Base-by-base conservation (phyloP, 208 protist species). In the Trypanosoma conorhini region DNA sequence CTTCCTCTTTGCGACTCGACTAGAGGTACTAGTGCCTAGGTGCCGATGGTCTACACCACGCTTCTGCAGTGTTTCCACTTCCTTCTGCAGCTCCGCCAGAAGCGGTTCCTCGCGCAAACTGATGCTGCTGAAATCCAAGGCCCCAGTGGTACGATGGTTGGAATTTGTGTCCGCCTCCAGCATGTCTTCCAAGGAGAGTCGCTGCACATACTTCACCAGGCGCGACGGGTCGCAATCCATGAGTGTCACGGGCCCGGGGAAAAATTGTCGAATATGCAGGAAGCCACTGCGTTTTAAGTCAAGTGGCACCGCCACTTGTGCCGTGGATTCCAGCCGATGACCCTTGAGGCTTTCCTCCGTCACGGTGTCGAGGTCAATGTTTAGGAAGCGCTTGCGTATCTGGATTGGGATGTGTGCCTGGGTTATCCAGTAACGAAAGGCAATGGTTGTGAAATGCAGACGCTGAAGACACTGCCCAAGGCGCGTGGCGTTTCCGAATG, bases 201-300 rank as follows among this genome's bases (percentile, higher is more conserved):
- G 88, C 75, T 94, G 88, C 15, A 96, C 79, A 38, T 87, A 96
- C 73, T 93, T 92, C 35, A 96, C 88, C 4, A 96, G 83, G 33
- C 82, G 79, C 13, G 81, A 82, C 13, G 91, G 91, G 59, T 90
- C 84, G 76, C 91, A 96, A 80, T 96, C 91, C 40, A 96, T 71
- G 61, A 96, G 71, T 33, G 91, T 91, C 26, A 83, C 87, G 0
- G 91, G 91, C 8, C 91, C 91, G 0, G 91, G 91, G 44, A 96
- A 87, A 72, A 88, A 94, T 77, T 96, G 88, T n/a, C 91, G 83
- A 62, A 96, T 96, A 74, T 96, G 91, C 54, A 96, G 82, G 21
- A 96, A 64, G 0, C 91, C 91, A 70, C 91, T 96, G 60, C 91
- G 91, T 78, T 94, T 92, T 71, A 96, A 72, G 63, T 96, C 91